Conservation (phyloP, 768 basidiomycete genomes). For the Coprinellus aureogranulatus region DNA sequence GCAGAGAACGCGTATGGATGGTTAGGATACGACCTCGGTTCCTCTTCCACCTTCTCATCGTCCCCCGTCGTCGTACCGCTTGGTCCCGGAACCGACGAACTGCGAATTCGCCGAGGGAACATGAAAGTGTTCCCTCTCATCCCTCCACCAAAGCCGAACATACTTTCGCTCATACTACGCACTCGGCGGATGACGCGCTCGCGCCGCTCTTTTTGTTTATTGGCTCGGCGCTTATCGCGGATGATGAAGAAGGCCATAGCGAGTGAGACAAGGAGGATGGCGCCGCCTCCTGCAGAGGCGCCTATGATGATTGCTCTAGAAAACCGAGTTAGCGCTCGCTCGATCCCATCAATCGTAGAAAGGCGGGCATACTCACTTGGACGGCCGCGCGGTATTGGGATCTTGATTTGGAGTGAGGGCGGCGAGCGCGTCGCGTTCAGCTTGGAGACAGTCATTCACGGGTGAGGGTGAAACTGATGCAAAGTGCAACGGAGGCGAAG, state of each 20-base stretch:
- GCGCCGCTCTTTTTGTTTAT: not conserved
- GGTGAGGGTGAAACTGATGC: conserved; percentile 4
- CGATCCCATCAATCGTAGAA: no score
- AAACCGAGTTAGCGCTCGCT: not conserved
- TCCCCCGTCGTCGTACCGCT: no score
- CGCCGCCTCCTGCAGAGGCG: conserved; percentile 38
- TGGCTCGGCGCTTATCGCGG: conserved; percentile 17
- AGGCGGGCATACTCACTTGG: not conserved
- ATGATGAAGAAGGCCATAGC: conserved; percentile 43
- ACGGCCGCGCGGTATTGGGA: not conserved
- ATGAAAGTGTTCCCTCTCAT: not conserved
- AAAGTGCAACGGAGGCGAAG: no score
- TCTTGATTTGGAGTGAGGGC: not conserved
- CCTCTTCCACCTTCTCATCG: no score
- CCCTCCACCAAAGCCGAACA: not conserved
- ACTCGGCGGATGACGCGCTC: not conserved
- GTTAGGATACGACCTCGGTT: no score
- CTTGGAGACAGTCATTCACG: not conserved
- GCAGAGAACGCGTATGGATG: no score
- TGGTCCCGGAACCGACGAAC: no score
- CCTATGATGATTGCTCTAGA: conserved; percentile 47
- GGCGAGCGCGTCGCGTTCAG: not conserved
- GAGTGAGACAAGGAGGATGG: conserved; percentile 38
- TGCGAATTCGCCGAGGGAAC: not conserved
- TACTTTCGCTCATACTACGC: no score